phyloP scores from a whole-genome alignment of 345 rosid genomes.

The Acer yangbiense region DNA sequence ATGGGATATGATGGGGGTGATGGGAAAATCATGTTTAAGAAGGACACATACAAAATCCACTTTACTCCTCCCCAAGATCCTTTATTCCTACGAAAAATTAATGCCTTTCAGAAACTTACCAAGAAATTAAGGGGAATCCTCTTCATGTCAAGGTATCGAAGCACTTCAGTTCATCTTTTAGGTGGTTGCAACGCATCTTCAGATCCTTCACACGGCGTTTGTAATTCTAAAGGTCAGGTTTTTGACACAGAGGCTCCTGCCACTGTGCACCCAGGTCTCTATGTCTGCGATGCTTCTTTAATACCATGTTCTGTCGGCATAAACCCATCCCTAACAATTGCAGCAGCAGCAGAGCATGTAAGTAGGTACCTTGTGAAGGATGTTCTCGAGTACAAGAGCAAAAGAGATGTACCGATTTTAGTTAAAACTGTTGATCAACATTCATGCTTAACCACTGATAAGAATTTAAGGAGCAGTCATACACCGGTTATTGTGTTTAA shows the following conservation, averaged over 20 bases:
- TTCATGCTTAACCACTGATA: neutral
- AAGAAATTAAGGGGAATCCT: constrained; percentile 48
- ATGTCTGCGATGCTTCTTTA: constrained; percentile 52
- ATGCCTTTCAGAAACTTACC: constrained; percentile 42
- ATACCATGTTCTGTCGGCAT: constrained; percentile 51
- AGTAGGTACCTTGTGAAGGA: constrained; percentile 36
- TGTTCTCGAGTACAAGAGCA: constrained; percentile 29
- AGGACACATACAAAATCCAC: constrained; percentile 28
- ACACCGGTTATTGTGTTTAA: constrained; percentile 26
- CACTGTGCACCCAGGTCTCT: constrained; percentile 42
- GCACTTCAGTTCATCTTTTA: constrained; percentile 48
- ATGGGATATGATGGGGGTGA: constrained; percentile 48
- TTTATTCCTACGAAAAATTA: constrained; percentile 33
- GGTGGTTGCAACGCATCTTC: constrained; percentile 53
- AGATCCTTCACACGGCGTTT: constrained; percentile 41
- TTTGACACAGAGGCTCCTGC: constrained; percentile 30
- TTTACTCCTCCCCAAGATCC: constrained; percentile 43
- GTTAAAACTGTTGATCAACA: constrained; percentile 11
- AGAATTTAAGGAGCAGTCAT: constrained; percentile 10
- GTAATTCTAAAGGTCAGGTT: constrained; percentile 46
- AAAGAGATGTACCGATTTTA: neutral
- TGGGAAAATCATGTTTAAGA: constrained; percentile 37
- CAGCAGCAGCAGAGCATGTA: constrained; percentile 46
- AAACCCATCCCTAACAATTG: constrained; percentile 46
- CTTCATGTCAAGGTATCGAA: constrained; percentile 46